Conservation (phyloP, 1,139 yeast species). For the Yamadazyma songkhlaensis region DNA sequence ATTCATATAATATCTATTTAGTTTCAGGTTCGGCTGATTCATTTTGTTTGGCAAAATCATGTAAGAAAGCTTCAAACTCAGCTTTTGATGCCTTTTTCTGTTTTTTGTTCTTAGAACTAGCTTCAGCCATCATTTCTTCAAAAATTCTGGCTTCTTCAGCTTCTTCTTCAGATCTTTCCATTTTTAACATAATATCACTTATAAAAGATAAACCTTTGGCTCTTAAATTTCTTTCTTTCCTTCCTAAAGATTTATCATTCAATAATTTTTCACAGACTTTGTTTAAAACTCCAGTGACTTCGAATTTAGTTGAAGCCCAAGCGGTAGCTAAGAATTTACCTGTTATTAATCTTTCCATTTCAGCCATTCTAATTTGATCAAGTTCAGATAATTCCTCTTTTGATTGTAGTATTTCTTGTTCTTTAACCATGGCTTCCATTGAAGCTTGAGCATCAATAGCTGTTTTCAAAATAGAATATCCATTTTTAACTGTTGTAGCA, state of each 20-base stretch:
- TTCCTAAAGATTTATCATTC: constrained; percentile 51
- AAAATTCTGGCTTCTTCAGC: constrained; percentile 73
- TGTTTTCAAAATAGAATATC: constrained; percentile 37
- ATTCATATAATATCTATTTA: background rate
- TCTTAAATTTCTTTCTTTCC: constrained; percentile 51
- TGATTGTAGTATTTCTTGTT: constrained; percentile 44
- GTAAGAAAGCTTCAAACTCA: constrained; percentile 23
- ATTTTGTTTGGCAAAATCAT: constrained; percentile 16
- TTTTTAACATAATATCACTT: constrained; percentile 54
- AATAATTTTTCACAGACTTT: constrained; percentile 63
- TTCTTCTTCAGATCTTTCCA: constrained; percentile 64
- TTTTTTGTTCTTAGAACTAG: constrained; percentile 47
- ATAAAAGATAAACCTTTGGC: constrained; percentile 60
- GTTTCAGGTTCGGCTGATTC: background rate
- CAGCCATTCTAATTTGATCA: constrained; percentile 54
- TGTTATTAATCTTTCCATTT: constrained; percentile 62
- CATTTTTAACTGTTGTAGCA: constrained; percentile 37
- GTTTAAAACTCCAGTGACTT: constrained; percentile 63
- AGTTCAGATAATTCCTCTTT: constrained; percentile 32
- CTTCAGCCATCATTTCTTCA: constrained; percentile 73
- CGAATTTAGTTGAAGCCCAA: constrained; percentile 78
- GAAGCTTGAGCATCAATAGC: constrained; percentile 43
- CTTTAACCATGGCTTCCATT: constrained; percentile 42
- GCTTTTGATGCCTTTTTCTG: constrained; percentile 16
- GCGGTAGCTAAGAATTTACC: constrained; percentile 76